Conservation (phyloP, 202 grass and related monocot genomes). For the Bolboschoenoplectus hybrid region DNA sequence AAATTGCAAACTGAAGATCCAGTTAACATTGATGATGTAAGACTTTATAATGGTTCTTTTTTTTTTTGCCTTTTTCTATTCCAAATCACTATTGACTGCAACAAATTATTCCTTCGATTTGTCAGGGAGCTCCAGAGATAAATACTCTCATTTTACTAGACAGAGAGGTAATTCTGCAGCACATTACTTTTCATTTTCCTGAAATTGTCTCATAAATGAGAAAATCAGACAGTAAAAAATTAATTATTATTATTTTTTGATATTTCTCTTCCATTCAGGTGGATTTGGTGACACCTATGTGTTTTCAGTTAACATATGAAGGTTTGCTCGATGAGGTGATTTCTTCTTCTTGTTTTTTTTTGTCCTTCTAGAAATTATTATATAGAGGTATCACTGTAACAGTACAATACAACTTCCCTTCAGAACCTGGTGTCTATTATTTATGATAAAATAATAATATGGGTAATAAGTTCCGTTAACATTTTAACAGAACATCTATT, state of each 20-base stretch:
- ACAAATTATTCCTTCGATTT: slow-evolving; percentile 32
- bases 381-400: neutral
- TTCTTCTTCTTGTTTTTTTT: slow-evolving; percentile 34
- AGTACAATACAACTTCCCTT: neutral
- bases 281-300: slow-evolving; percentile 98
- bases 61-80: slow-evolving; percentile 39
- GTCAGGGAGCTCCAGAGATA: slow-evolving; percentile 79
- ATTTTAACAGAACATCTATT: slow-evolving; percentile 12
- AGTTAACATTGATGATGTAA: slow-evolving; percentile 88
- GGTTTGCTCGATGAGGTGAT: slow-evolving; percentile 95
- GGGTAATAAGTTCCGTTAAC: neutral
- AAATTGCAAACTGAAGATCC: slow-evolving; percentile 91
- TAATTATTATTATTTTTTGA: slow-evolving; percentile 19
- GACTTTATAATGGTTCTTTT: slow-evolving; percentile 18
- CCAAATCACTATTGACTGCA: slow-evolving; percentile 38
- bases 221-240: neutral
- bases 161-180: slow-evolving; percentile 68
- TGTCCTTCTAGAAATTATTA: slow-evolving; percentile 30
- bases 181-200: slow-evolving; percentile 28
- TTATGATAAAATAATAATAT: slow-evolving; percentile 11
- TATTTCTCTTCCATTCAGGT: slow-evolving; percentile 56
- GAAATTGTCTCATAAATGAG: slow-evolving; percentile 28
- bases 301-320: slow-evolving; percentile 96
- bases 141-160: slow-evolving; percentile 94
- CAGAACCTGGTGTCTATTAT: slow-evolving; percentile 5